phyloP scores from a whole-genome alignment of 1,139 yeast genomes.

The Geotrichum macrosporum region DNA sequence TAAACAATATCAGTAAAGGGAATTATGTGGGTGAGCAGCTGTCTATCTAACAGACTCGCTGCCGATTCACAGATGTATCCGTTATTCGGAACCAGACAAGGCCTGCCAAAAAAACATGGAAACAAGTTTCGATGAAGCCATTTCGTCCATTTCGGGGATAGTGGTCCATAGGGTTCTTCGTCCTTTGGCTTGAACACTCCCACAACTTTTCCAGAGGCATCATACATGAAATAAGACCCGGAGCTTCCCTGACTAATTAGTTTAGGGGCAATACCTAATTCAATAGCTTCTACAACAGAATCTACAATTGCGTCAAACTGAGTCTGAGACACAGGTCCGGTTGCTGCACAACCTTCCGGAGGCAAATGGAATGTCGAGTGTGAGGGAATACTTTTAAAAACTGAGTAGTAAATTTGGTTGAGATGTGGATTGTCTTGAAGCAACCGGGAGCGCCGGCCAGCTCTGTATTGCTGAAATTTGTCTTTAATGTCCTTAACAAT shows the following conservation, averaged over 20 bases:
- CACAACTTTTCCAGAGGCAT: slow-evolving; percentile 38
- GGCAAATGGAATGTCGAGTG: slow-evolving; percentile 29
- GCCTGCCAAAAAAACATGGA: slow-evolving; percentile 73
- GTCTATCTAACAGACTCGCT: slow-evolving; percentile 60
- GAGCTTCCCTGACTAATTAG: slow-evolving; percentile 65
- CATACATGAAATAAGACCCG: slow-evolving; percentile 62
- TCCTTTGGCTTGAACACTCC: slow-evolving; percentile 77
- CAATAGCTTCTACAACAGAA: slow-evolving; percentile 44
- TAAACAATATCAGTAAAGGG: slow-evolving; percentile 62
- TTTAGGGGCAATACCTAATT: slow-evolving; percentile 44
- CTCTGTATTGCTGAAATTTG: slow-evolving; percentile 6
- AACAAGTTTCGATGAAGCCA: slow-evolving; percentile 73
- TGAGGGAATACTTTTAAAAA: slow-evolving; percentile 44
- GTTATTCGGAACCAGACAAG: slow-evolving; percentile 66
- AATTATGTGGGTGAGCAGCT: slow-evolving; percentile 55
- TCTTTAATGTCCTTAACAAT: slow-evolving; percentile 15
- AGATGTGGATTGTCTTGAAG: slow-evolving; percentile 11
- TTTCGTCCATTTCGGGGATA: slow-evolving; percentile 76
- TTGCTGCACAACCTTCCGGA: slow-evolving; percentile 33
- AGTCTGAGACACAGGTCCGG: slow-evolving; percentile 36
- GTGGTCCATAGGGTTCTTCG: slow-evolving; percentile 77
- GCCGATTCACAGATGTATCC: slow-evolving; percentile 74
- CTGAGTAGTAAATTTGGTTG: slow-evolving; percentile 48
- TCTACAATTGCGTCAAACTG: slow-evolving; percentile 42
- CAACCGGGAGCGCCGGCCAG: slow-evolving; percentile 7